phyloP scores from a whole-genome alignment of 768 basidiomycete species.

The Psilocybe cubensis region DNA sequence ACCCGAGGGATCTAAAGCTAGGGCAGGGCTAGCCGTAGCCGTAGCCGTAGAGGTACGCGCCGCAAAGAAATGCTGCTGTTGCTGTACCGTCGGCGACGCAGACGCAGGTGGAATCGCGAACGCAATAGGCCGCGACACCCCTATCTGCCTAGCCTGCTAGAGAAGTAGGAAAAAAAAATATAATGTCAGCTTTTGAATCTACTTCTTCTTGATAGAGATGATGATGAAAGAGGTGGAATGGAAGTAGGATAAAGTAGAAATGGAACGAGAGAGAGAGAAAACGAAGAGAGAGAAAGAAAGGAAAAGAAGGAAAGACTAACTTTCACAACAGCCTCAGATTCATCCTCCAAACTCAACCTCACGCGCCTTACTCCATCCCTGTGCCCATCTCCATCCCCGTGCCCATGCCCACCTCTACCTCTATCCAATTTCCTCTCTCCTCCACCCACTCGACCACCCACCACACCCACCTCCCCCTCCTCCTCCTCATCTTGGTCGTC shows the following conservation, averaged over 20 bases:
- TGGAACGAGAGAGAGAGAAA: no score
- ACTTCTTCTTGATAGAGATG: no score
- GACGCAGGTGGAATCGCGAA: neutral
- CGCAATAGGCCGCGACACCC: neutral
- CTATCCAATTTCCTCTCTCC: conserved; percentile 2
- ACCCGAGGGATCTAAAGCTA: no score
- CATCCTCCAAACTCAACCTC: neutral
- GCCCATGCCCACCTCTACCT: neutral
- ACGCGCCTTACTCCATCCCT: neutral
- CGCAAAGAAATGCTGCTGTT: no score
- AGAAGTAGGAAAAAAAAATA: neutral
- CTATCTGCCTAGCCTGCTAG: neutral
- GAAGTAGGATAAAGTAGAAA: no score
- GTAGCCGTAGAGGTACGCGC: no score
- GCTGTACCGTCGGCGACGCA: neutral
- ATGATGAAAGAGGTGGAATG: no score
- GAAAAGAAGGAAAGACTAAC: neutral
- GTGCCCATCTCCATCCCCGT: neutral
- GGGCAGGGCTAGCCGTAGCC: no score
- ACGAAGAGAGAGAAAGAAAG: no score
- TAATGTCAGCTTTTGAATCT: no score
- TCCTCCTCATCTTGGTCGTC: neutral
- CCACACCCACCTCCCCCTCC: neutral
- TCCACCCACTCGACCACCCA: neutral
- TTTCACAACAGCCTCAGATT: neutral